phyloP scores from a whole-genome alignment of 345 rosid species.

The Lagerstroemia speciosa region DNA sequence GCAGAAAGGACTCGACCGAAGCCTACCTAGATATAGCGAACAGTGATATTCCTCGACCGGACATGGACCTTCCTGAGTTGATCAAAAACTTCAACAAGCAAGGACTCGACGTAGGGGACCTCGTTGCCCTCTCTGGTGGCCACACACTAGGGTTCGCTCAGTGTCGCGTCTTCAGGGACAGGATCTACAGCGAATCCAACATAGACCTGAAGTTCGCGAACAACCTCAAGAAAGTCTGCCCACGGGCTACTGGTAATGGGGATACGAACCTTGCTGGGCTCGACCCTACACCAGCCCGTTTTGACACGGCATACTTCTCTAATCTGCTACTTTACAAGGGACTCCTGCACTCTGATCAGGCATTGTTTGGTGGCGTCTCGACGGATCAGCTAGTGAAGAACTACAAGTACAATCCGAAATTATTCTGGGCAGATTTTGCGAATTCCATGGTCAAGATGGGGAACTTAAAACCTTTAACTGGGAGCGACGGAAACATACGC shows the following conservation, averaged over 20 bases:
- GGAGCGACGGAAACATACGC: constrained; percentile 35
- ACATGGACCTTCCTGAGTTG: constrained; percentile 29
- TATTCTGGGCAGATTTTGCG: constrained; percentile 26
- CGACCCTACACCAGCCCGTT: constrained; percentile 15
- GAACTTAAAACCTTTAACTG: constrained; percentile 35
- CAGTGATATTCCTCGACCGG: constrained; percentile 24
- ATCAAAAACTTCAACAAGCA: constrained; percentile 29
- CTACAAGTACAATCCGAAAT: constrained; percentile 14
- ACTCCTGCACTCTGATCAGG: constrained; percentile 28
- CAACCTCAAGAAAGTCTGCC: constrained; percentile 22
- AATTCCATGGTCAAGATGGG: constrained; percentile 53
- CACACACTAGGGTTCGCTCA: constrained; percentile 40
- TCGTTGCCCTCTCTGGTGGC: constrained; percentile 45
- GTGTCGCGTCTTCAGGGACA: constrained; percentile 17
- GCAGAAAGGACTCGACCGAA: constrained; percentile 39
- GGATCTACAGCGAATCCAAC: constrained; percentile 26
- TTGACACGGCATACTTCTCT: constrained; percentile 20
- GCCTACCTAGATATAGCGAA: constrained; percentile 26
- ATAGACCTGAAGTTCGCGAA: constrained; percentile 28
- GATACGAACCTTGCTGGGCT: constrained; percentile 13
- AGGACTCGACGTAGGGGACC: constrained; percentile 32
- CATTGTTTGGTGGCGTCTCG: constrained; percentile 17
- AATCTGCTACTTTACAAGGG: constrained; percentile 21
- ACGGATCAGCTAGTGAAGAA: constrained; percentile 11
- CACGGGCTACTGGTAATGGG: constrained; percentile 11